Evolutionary conservation across 1,284 basidiomycete genomes (phyloP), one percentile per base, ranked within the genome.

Genomic region (Entoloma clypeatum): DNA sequence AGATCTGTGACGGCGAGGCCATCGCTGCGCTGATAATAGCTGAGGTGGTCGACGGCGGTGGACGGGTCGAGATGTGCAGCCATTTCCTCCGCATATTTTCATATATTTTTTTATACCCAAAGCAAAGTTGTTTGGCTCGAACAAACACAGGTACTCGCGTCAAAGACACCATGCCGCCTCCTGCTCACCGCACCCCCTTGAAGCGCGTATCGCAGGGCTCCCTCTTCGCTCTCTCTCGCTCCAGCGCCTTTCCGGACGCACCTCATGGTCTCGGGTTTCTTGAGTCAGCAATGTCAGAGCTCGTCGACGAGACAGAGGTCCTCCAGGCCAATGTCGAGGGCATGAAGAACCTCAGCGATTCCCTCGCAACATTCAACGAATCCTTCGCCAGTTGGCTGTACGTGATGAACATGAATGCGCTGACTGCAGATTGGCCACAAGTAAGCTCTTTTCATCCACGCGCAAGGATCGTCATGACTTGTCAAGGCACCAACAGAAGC

Each of bases 341-440:
- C 16, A 71, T 96, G 52, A 75, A 77, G 42, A 68, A 71, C 16
- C 75, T 96, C 43, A 81, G 87, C 58, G 71, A 83, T 36, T 83
- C 88, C 13, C 72, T 97, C 34, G 76, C 79, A 4, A 81, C 78
- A 8, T 96, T 97, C 70, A 95, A 96, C 59, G 93, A 97, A 61
- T 83, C 83, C 27, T 97, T 97, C 58, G 86, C 92, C 7, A 91
- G 88, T 60, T 94, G 85, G 74, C 64, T 96, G 13, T 94, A 93
- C 61, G 82, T 86, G 7, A 81, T 96, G 76, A 86, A 92, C 60
- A 95, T 96, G 90, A 94, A 95, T 57, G 85, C 91, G 1, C 78
- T 94, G 49, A 93, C 92, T 19, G 83, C 85, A 0, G 92, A 95
- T 60, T 96, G 92, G 92, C 79, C 79, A 0, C 86, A 94, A 74